phyloP scores from a whole-genome alignment of 2,329 filamentous ascomycete genomes.

The Xylaria digitata region DNA sequence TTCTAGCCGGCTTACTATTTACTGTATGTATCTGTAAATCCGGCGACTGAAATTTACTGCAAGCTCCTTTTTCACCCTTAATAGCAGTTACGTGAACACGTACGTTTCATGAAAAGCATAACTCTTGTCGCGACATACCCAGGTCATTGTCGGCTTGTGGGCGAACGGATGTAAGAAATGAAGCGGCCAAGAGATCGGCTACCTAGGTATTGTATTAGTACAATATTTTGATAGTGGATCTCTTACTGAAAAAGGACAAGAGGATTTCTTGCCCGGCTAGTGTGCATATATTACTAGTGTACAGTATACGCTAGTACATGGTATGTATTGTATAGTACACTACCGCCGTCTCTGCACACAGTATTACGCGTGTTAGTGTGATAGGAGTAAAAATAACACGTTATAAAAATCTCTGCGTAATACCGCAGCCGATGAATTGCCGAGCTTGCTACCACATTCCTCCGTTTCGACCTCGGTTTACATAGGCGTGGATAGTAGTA shows the following conservation, averaged over 20 bases:
- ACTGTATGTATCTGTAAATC: neutral
- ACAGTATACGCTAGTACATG: neutral
- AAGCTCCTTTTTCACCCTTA: neutral
- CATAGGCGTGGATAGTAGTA: neutral
- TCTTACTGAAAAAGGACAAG: slow-evolving; percentile 17
- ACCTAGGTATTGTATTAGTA: neutral
- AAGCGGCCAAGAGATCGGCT: slow-evolving; percentile 23
- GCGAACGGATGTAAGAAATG: slow-evolving; percentile 26
- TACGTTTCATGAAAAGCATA: slow-evolving; percentile 2
- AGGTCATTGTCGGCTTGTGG: slow-evolving; percentile 26
- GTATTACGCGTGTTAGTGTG: neutral
- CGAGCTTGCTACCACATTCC: slow-evolving; percentile 9
- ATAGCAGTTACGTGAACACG: neutral
- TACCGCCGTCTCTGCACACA: slow-evolving; percentile 8
- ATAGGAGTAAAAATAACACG: neutral
- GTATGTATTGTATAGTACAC: no score
- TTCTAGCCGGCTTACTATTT: neutral
- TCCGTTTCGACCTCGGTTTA: neutral
- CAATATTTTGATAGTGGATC: slow-evolving; percentile 12
- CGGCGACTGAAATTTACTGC: no score
- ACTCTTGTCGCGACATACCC: slow-evolving; percentile 3
- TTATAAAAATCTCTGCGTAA: neutral
- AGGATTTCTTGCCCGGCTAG: neutral
- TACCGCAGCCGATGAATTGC: neutral
- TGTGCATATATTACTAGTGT: neutral